Evolutionary conservation across 202 grass and related monocot genomes (phyloP), one percentile per base, ranked within the genome.

Genomic region (Dendrocalamus latiflorus): DNA sequence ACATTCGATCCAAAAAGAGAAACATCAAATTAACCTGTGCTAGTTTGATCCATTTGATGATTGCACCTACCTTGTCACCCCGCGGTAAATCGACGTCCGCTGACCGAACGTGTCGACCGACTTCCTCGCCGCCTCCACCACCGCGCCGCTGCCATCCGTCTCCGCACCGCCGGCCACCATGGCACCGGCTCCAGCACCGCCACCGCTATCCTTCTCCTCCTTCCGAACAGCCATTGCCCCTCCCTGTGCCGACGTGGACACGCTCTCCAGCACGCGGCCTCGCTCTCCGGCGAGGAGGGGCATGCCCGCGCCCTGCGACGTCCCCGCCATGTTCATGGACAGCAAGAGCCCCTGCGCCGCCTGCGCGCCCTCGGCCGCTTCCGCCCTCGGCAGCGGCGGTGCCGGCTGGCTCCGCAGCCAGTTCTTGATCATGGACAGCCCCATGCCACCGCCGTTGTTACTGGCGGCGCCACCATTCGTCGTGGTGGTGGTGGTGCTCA

Each of bases 81-180:
- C 95, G 0, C 93, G 93, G 79, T 98, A 98, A 59, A 98, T 98
- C 47, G 95, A 98, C 13, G 95, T 98, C 28, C 95, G 88, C 65
- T 98, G 95, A 47, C 95, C 95, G 53, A 98, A 98, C 48, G 95
- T 98, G 77, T 98, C 92, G 5, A 88, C 87, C 0, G 92, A 78
- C 68, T 94, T 95, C 81, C 92, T 93, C 5, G 84, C 75, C 70
- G 77, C 56, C 4, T 68, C 84, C 2, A 76, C 77, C 59, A 65
- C 62, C 0, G 68, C 69, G 9, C 85, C 28, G 44, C 85, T 73
- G 14, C 85, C 82, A 6, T 82, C 72, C 0, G 65, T 74, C 25
- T 78, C 74, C 0, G 79, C 64, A 45, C 83, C 63, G 9, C 71
- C 78, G 0, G 78, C 28, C 9, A 90, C 74, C 3, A 86, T 42